phyloP scores from a whole-genome alignment of 306 rosid species.

The Glycine latifolia region DNA sequence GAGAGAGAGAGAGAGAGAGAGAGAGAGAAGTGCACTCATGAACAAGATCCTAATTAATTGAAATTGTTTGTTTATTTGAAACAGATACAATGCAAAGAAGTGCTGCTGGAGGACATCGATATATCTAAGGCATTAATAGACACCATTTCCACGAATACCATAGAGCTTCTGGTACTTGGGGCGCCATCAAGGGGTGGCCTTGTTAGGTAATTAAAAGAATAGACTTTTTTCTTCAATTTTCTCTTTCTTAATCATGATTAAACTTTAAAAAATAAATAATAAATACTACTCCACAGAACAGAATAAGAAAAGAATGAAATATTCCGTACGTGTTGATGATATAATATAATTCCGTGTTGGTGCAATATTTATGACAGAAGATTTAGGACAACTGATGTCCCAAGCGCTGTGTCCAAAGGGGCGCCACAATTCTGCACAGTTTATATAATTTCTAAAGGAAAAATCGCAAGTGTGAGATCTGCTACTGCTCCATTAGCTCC shows the following conservation, averaged over 20 bases:
- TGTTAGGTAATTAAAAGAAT: conserved; percentile 55
- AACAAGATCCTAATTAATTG: background rate
- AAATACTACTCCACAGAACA: too few species aligned
- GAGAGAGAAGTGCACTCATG: background rate
- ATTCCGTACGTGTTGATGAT: too few species aligned
- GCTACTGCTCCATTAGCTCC: conserved; percentile 54
- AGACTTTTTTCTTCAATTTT: background rate
- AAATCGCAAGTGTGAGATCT: conserved; percentile 57
- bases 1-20: too few species aligned
- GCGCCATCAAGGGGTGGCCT: conserved; percentile 67
- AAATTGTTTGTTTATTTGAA: background rate
- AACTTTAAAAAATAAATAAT: too few species aligned
- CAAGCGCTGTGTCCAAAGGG: conserved; percentile 63
- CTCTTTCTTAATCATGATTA: too few species aligned
- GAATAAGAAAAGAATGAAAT: too few species aligned
- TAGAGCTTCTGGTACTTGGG: conserved; percentile 82
- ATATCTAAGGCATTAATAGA: conserved; percentile 67
- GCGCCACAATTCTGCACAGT: conserved; percentile 78
- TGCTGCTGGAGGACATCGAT: conserved; percentile 66
- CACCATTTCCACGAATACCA: conserved; percentile 42
- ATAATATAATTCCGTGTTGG: too few species aligned
- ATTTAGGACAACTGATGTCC: conserved; percentile 68
- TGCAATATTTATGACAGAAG: conserved; percentile 55
- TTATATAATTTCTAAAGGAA: conserved; percentile 72
- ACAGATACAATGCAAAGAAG: conserved; percentile 79